These are phyloP conservation scores for Penicillium lagena DNA, from an alignment of 495 filamentous ascomycete genomes.

Conservation along the genomic window DNA sequence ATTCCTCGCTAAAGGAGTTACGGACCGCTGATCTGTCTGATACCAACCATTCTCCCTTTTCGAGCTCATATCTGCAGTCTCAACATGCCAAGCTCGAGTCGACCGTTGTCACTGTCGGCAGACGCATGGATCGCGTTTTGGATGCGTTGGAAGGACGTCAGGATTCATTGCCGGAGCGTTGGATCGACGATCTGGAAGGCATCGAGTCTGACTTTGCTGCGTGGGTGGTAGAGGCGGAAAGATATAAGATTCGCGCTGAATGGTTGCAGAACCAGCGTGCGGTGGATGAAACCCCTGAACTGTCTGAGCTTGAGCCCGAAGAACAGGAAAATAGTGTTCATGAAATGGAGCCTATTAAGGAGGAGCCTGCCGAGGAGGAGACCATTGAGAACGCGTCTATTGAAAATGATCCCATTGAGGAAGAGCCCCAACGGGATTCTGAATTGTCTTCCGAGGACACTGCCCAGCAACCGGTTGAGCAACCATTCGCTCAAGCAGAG, in stretches of 20 bases:
- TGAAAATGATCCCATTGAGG: slow-evolving; percentile 5
- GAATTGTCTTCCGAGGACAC: neutral
- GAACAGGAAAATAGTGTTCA: neutral
- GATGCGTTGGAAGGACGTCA: slow-evolving; percentile 75
- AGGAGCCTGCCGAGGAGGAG: slow-evolving; percentile 18
- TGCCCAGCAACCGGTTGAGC: neutral
- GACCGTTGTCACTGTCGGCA: slow-evolving; percentile 64
- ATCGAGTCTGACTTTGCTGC: slow-evolving; percentile 73
- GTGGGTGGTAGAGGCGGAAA: slow-evolving; percentile 61
- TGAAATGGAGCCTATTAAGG: slow-evolving; percentile 22
- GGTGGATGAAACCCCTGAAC: neutral
- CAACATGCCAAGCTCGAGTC: slow-evolving; percentile 59
- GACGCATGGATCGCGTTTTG: slow-evolving; percentile 72
- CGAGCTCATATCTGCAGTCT: slow-evolving; percentile 50
- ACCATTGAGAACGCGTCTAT: slow-evolving; percentile 19
- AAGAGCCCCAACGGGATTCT: slow-evolving; percentile 9
- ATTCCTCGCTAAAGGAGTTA: slow-evolving; percentile 56
- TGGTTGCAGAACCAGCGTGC: slow-evolving; percentile 19
- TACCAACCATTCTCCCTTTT: slow-evolving; percentile 15
- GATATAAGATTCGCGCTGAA: slow-evolving; percentile 38
- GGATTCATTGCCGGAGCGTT: slow-evolving; percentile 77
- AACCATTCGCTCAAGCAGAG: neutral
- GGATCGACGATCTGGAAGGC: slow-evolving; percentile 78
- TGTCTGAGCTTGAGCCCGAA: neutral
- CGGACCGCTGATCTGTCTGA: slow-evolving; percentile 18